Evolutionary conservation across 257 asterid genomes (phyloP).

Genomic region (Primulina huaijiensis): DNA sequence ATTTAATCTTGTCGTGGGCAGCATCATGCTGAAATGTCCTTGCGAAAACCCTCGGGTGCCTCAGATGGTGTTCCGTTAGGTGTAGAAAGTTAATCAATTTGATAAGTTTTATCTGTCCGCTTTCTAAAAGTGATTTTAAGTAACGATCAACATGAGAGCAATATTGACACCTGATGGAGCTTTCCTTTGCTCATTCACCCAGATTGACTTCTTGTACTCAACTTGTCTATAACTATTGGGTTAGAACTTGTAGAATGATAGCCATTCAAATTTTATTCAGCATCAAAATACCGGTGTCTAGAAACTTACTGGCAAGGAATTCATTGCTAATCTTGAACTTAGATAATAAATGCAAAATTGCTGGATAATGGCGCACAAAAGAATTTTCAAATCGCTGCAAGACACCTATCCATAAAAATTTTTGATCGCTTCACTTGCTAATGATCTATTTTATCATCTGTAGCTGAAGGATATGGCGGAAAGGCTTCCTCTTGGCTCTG

Average conservation of each 20-base stretch:
- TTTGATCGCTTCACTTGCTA: slow-evolving; percentile 26
- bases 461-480: slow-evolving; percentile 80
- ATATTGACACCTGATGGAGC: neutral
- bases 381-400: neutral
- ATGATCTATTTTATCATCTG: slow-evolving; percentile 16
- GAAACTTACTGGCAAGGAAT: neutral
- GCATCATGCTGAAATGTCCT: neutral
- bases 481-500: slow-evolving; percentile 68
- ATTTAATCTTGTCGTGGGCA: neutral
- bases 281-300: neutral
- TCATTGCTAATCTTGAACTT: neutral
- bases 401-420: slow-evolving; percentile 1
- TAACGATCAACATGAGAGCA: neutral
- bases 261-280: neutral
- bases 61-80: neutral
- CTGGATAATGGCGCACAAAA: neutral
- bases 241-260: neutral
- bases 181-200: neutral
- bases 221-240: neutral
- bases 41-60: neutral
- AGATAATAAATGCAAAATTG: neutral
- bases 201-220: neutral
- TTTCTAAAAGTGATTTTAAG: neutral
- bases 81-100: neutral
- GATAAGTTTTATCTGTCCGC: neutral